Base-by-base conservation (phyloP, 2,329 filamentous ascomycete species). In the Bipolaris zeicola region DNA sequence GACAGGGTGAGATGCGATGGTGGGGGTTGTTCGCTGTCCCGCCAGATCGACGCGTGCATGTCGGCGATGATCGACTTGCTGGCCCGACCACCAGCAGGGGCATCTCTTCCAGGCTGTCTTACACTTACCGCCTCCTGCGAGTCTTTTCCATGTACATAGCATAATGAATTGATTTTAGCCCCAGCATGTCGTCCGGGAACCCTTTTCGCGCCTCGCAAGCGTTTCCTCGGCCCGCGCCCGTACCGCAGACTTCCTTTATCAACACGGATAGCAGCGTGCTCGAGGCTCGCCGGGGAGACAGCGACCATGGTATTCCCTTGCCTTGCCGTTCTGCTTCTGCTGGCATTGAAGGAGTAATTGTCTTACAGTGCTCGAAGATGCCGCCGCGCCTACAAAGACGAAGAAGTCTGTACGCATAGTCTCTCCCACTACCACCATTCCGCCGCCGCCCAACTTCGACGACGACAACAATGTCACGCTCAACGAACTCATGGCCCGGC, bases 371-470 rank as follows among this genome's bases (percentile, higher is more conserved):
- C 65, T 61, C 62, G 65, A 67, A 60, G 61, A 60, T 43, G 53
- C 55, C 59, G 52, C 61, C 53, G 52, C 70, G 42, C 49, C 60
- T 56, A 63, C 65, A 55, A 69, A 65, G 69, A 80, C 84, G 57
- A 89, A 89, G 76, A 89, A 85, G 64, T 69, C 69, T 67, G 88
- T 90, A 58, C 85, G 87, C 67, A 78, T 79, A 67, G 75, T 76
- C 52, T 78, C 78, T 44, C 77, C 77, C 38, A 70, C 76, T 34
- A 69, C 70, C 24, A 72, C 73, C 47, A 67, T 68, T 49, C 68
- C 73, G 58, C 73, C 68, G 68, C 69, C 73, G 66, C 63, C 73
- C 65, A 68, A 63, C 31, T 57, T 62, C 50, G 58, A 66, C 58
- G 58, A 69, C 57, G 58, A 52, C 55, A 62, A 68, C 49, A 62